Percentiles rank a stretch among this genome's conserved stretches.
These are phyloP conservation scores for Lasiodiplodia citricola DNA, from an alignment of 2,329 filamentous ascomycete species.

Conservation along the genomic window DNA sequence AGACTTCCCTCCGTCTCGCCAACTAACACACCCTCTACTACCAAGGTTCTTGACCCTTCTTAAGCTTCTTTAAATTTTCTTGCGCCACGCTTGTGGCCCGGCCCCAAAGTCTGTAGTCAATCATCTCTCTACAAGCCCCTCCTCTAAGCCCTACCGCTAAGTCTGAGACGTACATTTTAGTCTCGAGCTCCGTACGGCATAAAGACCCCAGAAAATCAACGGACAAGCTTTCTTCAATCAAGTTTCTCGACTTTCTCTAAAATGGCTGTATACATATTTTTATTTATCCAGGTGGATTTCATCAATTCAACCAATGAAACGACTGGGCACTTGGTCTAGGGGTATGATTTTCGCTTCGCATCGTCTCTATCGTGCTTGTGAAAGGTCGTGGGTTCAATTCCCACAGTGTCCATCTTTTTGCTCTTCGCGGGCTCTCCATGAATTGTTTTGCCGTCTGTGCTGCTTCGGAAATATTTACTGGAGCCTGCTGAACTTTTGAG, in stretches of 20 bases:
- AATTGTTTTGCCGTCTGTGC: neutral
- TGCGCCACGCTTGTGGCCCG: neutral
- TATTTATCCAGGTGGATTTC: rapidly evolving
- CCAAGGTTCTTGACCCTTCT: neutral
- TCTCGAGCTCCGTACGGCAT: too few species aligned
- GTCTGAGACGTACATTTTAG: too few species aligned
- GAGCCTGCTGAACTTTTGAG: neutral
- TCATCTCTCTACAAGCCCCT: too few species aligned
- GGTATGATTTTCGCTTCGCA: conserved; percentile 49
- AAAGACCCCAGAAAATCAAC: too few species aligned
- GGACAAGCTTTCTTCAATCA: too few species aligned
- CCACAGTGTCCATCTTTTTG: conserved; percentile 40
- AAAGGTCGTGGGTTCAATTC: conserved; percentile 51
- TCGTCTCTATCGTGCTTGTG: conserved; percentile 33
- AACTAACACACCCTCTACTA: neutral
- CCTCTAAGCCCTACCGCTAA: too few species aligned
- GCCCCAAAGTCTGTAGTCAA: too few species aligned
- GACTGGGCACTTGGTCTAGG: conserved; percentile 42
- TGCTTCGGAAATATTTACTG: neutral
- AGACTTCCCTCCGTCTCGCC: neutral
- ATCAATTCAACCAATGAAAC: neutral
- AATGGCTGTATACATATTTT: neutral
- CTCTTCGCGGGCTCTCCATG: neutral
- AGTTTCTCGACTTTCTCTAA: neutral
- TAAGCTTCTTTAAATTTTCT: neutral